Conservation (phyloP, 768 basidiomycete genomes). For the Mycena floridula region DNA sequence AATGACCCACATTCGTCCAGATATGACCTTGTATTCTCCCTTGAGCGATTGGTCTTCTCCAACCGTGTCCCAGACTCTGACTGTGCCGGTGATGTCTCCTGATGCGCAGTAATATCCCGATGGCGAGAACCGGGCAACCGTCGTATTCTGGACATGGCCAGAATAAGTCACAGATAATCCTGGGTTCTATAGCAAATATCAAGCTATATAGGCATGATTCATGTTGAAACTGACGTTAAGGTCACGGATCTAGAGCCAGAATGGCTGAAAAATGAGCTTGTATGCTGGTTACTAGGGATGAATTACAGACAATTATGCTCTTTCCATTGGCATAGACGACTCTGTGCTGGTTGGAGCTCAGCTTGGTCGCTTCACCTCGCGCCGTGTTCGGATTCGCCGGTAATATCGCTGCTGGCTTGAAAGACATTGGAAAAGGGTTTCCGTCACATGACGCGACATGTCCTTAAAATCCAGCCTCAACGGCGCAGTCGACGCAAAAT, state of each 20-base stretch:
- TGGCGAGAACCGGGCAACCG: conserved; percentile 87
- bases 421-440: conserved; percentile 26
- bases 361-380: conserved; percentile 66
- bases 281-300: background rate
- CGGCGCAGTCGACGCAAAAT: too few relatives aligned
- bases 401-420: conserved; percentile 41
- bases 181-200: conserved; percentile 49
- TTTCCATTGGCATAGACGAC: conserved; percentile 83
- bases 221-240: conserved; percentile 49
- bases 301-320: conserved; percentile 68
- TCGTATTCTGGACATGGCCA: conserved; percentile 79
- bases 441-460: too few relatives aligned
- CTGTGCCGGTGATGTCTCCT: conserved; percentile 75
- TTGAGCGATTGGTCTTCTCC: conserved; percentile 82
- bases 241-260: conserved; percentile 83
- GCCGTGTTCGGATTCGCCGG: conserved; percentile 67
- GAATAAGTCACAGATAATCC: conserved; percentile 58
- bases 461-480: too few relatives aligned
- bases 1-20: conserved; percentile 60
- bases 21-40: conserved; percentile 70
- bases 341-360: conserved; percentile 71
- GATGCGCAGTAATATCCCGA: conserved; percentile 96
- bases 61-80: conserved; percentile 90
- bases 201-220: conserved; percentile 1
- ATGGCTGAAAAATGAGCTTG: background rate